Evolutionary conservation across 345 rosid species (phyloP).

Genomic region (Syzygium grande): DNA sequence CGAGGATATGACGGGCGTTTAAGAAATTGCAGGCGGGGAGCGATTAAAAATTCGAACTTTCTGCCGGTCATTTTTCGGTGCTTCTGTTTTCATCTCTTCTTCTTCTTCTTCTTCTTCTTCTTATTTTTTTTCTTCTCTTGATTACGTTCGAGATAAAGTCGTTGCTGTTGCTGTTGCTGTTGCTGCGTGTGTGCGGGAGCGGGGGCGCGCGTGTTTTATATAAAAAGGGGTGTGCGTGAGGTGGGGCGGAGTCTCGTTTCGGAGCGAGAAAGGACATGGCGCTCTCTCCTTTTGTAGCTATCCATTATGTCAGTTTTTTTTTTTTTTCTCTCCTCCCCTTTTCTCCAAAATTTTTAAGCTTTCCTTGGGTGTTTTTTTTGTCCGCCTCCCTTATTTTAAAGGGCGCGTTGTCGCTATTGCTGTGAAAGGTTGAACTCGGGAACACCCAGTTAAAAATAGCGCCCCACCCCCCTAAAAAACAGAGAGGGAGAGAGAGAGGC

Average conservation of each 20-base stretch:
- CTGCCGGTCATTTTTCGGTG: background rate
- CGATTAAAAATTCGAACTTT: background rate
- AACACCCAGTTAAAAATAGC: background rate
- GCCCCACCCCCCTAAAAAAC: background rate
- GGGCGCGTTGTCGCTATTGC: background rate
- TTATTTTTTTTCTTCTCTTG: no score
- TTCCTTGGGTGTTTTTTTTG: background rate
- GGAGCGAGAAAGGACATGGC: conserved; percentile 36
- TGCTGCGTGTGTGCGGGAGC: background rate
- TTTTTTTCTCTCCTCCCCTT: background rate
- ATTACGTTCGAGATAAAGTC: background rate
- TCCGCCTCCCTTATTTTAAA: background rate
- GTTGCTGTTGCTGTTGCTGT: background rate
- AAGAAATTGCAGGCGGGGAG: background rate
- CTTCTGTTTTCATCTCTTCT: background rate
- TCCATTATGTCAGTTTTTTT: conserved; percentile 33
- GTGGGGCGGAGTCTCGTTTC: conserved; percentile 3
- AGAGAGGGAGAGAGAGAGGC: background rate
- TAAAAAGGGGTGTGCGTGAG: background rate
- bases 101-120: fast-evolving
- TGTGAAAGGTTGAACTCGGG: background rate
- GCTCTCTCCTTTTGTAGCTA: conserved; percentile 27
- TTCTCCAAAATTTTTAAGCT: no score
- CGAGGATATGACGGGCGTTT: background rate
- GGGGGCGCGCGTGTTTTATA: background rate